Base-by-base conservation (phyloP, 768 basidiomycete species). In the Termitomyces heimii region DNA sequence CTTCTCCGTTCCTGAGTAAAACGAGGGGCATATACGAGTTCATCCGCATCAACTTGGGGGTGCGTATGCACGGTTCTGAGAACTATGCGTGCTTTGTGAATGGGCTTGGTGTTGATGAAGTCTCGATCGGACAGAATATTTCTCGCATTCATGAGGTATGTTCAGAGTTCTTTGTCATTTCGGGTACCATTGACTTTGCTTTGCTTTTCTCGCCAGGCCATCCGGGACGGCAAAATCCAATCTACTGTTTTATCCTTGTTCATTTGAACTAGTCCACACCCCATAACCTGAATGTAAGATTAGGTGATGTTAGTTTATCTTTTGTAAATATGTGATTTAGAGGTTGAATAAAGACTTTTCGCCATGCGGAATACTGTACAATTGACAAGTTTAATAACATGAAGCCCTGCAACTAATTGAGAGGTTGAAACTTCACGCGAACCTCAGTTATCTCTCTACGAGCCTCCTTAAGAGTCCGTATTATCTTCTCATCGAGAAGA, bases 31-130 rank as follows among this genome's bases (percentile, higher is more conserved):
- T 92, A 48, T 94, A 94, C 69, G 81, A 85, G 65, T 94, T 79
- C 63, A 75, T 94, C 26, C 78, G 92, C 29, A 67, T 79, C 31
- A 77, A 73, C 22, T 74, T 93, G 20, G 85, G 83, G 5, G 73
- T 94, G 29, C 73, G 73, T 62, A 92, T 91, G 87, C 85, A 91
- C 55, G 90, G 90, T 6, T 67, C 72, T n/a, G 88, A 89, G 62
- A 93, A 93, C 67, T 68, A 81, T 43, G 66, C 60, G 14, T 65
- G 67, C 35, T 82, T 82, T 54, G 66, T 60, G 2, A 73, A 75
- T 50, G 78, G 74, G 1, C 66, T 79, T 26, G 77, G 78, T 24
- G 70, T 71, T 12, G 78, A 79, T 46, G 77, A 89, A 39, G 75
- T 70, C 6, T 86, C 86, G 0, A 73, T 89, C 49, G 91, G 92